phyloP scores from a whole-genome alignment of 2,329 filamentous ascomycete genomes.

The Chrysoporthe cubensis region DNA sequence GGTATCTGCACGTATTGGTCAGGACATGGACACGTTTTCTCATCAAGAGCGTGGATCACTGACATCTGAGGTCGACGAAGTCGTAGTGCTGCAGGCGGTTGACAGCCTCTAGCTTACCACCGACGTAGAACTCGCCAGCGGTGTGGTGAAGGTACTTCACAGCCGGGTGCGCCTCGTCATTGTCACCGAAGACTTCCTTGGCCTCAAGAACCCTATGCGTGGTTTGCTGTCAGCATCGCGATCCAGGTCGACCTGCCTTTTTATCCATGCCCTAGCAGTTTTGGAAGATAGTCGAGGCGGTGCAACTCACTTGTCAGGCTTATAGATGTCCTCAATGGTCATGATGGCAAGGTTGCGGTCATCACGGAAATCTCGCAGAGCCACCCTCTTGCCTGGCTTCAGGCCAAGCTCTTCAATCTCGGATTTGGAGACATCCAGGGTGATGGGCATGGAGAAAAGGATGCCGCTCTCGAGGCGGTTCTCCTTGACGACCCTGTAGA shows the following conservation, averaged over 20 bases:
- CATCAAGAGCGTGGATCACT: conserved; percentile 39
- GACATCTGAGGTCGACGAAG: conserved; percentile 94
- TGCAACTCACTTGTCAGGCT: conserved; percentile 81
- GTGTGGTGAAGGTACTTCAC: conserved; percentile 85
- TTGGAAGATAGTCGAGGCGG: not conserved
- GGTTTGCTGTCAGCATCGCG: conserved; percentile 1
- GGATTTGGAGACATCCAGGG: conserved; percentile 79
- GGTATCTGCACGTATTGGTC: conserved; percentile 62
- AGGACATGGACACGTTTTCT: not conserved
- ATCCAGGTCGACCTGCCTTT: too few species aligned
- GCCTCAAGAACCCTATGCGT: conserved; percentile 78
- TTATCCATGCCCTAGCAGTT: too few species aligned
- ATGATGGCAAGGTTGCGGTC: conserved; percentile 95
- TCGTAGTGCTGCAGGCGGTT: conserved; percentile 98
- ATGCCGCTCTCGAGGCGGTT: conserved; percentile 85
- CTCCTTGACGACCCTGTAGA: conserved; percentile 78
- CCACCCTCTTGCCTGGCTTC: conserved; percentile 79
- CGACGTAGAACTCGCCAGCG: conserved; percentile 87
- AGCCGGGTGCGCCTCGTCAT: conserved; percentile 82
- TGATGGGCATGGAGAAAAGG: conserved; percentile 97
- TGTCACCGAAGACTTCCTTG: conserved; percentile 90
- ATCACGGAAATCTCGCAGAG: conserved; percentile 93
- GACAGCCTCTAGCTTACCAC: conserved; percentile 94
- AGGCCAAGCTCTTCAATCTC: conserved; percentile 75
- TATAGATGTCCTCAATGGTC: conserved; percentile 94